Evolutionary conservation across 495 filamentous ascomycete species (phyloP).

Genomic region (Penicillium psychrofluorescens): DNA sequence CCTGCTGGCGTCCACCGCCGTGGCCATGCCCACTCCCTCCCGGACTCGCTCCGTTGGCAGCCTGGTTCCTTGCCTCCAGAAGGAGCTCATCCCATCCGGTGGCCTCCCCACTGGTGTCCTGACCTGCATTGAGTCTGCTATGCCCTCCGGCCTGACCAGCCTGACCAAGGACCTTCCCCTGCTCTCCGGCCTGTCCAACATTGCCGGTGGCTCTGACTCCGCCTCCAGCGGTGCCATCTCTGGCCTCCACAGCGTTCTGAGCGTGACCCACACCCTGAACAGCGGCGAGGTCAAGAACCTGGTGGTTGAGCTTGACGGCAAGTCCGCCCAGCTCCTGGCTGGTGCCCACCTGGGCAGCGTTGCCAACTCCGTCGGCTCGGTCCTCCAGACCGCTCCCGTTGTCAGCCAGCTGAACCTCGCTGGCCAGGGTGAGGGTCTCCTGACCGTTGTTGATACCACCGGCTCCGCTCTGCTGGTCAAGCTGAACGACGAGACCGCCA

Average conservation of each 20-base stretch:
- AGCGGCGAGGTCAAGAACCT: slow-evolving; percentile 6
- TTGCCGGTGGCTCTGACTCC: neutral
- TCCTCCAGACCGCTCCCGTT: slow-evolving; percentile 4
- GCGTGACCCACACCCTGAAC: slow-evolving; percentile 8
- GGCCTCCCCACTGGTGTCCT: slow-evolving; percentile 11
- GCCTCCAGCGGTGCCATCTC: slow-evolving; percentile 1
- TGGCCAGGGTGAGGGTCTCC: slow-evolving; percentile 6
- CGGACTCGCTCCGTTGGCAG: too few species aligned
- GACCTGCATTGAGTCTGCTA: slow-evolving; percentile 3
- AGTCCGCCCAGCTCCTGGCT: slow-evolving; percentile 5
- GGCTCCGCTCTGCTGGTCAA: slow-evolving; percentile 1
- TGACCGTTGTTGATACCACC: neutral
- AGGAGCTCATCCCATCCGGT: neutral
- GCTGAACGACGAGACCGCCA: slow-evolving; percentile 9
- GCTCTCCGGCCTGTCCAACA: too few species aligned
- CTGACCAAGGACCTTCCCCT: too few species aligned
- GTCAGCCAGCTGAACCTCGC: slow-evolving; percentile 12
- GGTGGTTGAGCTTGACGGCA: slow-evolving; percentile 12
- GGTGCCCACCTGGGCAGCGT: slow-evolving; percentile 10
- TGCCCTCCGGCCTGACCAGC: slow-evolving; percentile 2
- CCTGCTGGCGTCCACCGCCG: slow-evolving; percentile 16
- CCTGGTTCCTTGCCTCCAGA: too few species aligned
- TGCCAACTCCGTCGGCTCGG: slow-evolving; percentile 9
- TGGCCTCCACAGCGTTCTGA: slow-evolving; percentile 4
- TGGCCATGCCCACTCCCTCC: neutral